phyloP scores from a whole-genome alignment of 352 stramenopile species.

The Aphanomyces astaci region DNA sequence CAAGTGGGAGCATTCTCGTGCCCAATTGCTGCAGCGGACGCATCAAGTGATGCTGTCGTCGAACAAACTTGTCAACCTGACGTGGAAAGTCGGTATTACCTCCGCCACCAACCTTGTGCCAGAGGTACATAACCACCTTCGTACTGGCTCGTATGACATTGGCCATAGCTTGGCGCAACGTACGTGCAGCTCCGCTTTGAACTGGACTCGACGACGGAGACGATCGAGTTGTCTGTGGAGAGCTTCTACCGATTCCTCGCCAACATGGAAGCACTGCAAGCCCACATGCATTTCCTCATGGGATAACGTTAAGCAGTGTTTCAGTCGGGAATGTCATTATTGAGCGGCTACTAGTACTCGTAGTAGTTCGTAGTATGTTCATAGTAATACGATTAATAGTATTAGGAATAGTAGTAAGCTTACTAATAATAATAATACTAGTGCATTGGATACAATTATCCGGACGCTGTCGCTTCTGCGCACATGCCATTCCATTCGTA shows the following conservation, averaged over 20 bases:
- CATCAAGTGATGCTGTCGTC: background rate
- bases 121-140: constrained; percentile 1
- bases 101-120: constrained; percentile 2
- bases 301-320: background rate
- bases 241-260: constrained; percentile 18
- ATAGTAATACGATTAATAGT: no score
- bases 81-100: constrained; percentile 18
- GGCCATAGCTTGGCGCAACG: background rate
- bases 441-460: background rate
- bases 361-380: no score
- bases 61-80: background rate
- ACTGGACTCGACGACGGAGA: background rate
- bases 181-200: constrained; percentile 3
- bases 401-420: no score
- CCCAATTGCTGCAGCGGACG: background rate
- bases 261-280: constrained; percentile 18
- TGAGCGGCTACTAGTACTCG: background rate
- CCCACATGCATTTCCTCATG: constrained; percentile 6
- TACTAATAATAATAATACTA: background rate
- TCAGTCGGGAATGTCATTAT: background rate
- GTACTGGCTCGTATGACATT: background rate
- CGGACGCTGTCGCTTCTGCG: background rate
- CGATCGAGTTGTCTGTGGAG: constrained; percentile 2
- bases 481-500: background rate
- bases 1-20: background rate